These are phyloP conservation scores for Puya raimondii DNA, from an alignment of 176 grass and related monocot genomes.

Conservation along the genomic window DNA sequence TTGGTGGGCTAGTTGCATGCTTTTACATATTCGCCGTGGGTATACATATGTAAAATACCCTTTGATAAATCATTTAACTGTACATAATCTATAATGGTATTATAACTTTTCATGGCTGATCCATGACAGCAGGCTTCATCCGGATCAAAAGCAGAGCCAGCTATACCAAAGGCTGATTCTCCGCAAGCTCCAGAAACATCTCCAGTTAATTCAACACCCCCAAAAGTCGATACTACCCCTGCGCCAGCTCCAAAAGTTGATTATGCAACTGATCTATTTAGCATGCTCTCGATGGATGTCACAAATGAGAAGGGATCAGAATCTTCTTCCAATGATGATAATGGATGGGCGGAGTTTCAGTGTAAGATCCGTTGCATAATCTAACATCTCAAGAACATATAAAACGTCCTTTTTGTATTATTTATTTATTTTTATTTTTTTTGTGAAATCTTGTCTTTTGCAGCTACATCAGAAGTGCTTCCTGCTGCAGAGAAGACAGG, in stretches of 20 bases:
- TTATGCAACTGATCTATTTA: conserved; percentile 86
- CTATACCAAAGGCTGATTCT: conserved; percentile 45
- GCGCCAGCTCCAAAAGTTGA: conserved; percentile 73
- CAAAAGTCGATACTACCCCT: conserved; percentile 32
- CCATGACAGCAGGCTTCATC: conserved; percentile 35
- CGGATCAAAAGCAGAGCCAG: conserved; percentile 47
- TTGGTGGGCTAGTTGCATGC: too few relatives aligned
- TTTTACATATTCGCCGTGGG: too few relatives aligned
- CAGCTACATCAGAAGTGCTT: conserved; percentile 58
- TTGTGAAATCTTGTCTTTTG: conserved; percentile 16
- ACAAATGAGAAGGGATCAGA: conserved; percentile 53
- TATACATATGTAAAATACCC: too few relatives aligned
- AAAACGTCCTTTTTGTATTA: neutral
- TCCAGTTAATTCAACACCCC: conserved; percentile 26
- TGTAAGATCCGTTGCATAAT: conserved; percentile 45
- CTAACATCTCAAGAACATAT: neutral
- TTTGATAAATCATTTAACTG: neutral
- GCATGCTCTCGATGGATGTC: conserved; percentile 75
- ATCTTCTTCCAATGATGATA: conserved; percentile 60
- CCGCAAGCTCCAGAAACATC: conserved; percentile 40
- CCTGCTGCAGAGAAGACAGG: conserved; percentile 49
- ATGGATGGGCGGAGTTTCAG: conserved; percentile 82
- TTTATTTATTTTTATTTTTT: neutral
- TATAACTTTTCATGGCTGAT: conserved; percentile 19
- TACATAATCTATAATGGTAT: neutral